A percentile compares a stretch with the other conserved stretches of the same genome.
These are phyloP conservation scores for Hordeum vulgare DNA, from an alignment of 176 grass and related monocot species.

Conservation along the genomic window MorexV3_pseudomolecules_assembly NC_058520.1:530368474-530368973, in stretches of 20 bases:
- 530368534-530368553: not conserved
- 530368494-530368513: no score
- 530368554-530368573: not conserved
- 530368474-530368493: not conserved
- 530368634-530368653: not conserved
- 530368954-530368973: not conserved
- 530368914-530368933: not conserved
- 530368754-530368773: not conserved
- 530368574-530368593: not conserved
- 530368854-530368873: not conserved
- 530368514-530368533: not conserved
- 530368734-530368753: not conserved
- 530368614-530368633: not conserved
- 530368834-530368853: not conserved
- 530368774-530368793: not conserved
- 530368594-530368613: not conserved
- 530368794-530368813: not conserved
- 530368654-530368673: not conserved
- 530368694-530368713: not conserved
- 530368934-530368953: not conserved
- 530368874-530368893: conserved; percentile 2
- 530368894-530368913: not conserved
- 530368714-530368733: not conserved
- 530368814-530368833: not conserved
- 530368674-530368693: not conserved